Evolutionary conservation across 1,139 yeast genomes (phyloP).

Genomic region (Lodderomyces oxycetoniae): DNA sequence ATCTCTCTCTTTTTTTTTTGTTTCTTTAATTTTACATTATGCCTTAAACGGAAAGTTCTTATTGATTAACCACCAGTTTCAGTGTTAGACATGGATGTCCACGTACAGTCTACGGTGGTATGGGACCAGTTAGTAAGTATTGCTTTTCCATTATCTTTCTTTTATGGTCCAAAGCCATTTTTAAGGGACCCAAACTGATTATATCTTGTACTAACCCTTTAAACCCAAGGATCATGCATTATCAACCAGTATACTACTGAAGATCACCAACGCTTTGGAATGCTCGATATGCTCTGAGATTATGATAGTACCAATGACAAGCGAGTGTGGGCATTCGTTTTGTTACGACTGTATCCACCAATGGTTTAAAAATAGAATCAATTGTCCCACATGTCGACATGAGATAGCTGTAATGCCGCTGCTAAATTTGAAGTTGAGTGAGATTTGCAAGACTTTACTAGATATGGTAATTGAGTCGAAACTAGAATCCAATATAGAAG

Average conservation of each 20-base stretch:
- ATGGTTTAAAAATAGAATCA: slow-evolving; percentile 47
- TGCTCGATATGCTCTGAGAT: slow-evolving; percentile 43
- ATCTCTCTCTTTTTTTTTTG: too few species aligned
- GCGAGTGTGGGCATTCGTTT: slow-evolving; percentile 43
- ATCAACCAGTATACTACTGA: slow-evolving; percentile 17
- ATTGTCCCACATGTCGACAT: slow-evolving; percentile 56
- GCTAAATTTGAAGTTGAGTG: slow-evolving; percentile 41
- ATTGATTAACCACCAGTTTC: too few species aligned
- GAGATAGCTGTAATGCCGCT: slow-evolving; percentile 40
- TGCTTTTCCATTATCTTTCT: background rate
- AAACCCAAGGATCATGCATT: slow-evolving; percentile 12
- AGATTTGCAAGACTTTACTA: slow-evolving; percentile 27
- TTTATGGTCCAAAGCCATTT: background rate
- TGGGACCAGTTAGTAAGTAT: slow-evolving; percentile 12
- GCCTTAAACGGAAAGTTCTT: too few species aligned
- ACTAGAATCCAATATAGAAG: slow-evolving; percentile 17
- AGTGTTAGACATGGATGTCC: slow-evolving; percentile 6
- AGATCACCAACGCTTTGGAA: slow-evolving; percentile 27
- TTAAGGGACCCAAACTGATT: background rate
- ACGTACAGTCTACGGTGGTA: slow-evolving; percentile 4
- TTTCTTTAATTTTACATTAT: too few species aligned
- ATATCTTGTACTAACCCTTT: slow-evolving; percentile 5
- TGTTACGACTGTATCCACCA: slow-evolving; percentile 46
- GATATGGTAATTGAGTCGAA: slow-evolving; percentile 28
- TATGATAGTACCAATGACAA: slow-evolving; percentile 41